Conservation (phyloP, 129 eudicot species). For the Pulicaria dysenterica region DNA sequence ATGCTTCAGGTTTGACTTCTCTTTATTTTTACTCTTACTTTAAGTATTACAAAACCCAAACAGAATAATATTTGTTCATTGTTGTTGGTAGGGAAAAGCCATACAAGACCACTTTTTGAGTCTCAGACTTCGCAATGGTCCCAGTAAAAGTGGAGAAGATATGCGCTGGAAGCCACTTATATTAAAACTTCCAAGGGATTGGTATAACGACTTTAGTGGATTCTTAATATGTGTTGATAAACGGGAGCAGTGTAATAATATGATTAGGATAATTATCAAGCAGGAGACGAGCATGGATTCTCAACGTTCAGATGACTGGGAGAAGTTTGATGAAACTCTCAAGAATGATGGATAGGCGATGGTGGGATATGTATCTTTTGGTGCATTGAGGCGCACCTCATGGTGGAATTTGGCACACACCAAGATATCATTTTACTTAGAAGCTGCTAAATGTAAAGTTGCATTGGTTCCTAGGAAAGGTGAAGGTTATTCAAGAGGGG, state of each 20-base stretch:
- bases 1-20: slow-evolving; percentile 16
- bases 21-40: neutral
- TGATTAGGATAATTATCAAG: neutral
- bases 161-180: too few species aligned
- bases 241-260: neutral
- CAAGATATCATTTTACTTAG: neutral
- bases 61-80: neutral
- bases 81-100: neutral
- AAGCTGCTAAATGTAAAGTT: neutral
- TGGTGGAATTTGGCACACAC: neutral
- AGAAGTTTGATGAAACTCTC: neutral
- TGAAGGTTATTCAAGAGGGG: neutral
- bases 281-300: neutral
- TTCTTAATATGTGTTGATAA: neutral
- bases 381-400: slow-evolving; percentile 10
- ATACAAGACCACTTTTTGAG: neutral
- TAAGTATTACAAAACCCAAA: neutral
- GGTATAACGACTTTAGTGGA: neutral
- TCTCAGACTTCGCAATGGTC: neutral
- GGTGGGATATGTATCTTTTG: slow-evolving; percentile 14
- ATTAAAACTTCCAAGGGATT: slow-evolving; percentile 9
- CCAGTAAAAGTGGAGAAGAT: neutral
- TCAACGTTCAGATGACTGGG: neutral
- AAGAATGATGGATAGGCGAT: neutral
- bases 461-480: neutral